Conservation (phyloP, 2,329 filamentous ascomycete species). For the Talaromyces rugulosus region DNA sequence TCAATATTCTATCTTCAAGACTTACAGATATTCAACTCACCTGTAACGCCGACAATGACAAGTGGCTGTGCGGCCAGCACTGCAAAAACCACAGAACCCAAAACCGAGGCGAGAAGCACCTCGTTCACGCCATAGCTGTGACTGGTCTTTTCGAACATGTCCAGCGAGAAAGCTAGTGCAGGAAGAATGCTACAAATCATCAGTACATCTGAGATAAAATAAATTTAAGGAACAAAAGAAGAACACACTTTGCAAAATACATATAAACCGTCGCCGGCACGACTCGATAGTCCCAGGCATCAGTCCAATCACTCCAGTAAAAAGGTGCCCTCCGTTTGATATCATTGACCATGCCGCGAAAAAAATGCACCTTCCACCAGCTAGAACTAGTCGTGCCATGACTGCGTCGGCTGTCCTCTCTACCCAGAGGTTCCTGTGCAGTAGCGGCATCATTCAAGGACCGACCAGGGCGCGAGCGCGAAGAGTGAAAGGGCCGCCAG, state of each 20-base stretch:
- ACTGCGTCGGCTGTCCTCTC: conserved; percentile 13
- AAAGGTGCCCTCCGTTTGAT: conserved; percentile 69
- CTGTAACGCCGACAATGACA: conserved; percentile 86
- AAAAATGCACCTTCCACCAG: conserved; percentile 74
- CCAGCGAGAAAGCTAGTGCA: conserved; percentile 80
- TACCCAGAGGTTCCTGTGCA: neutral
- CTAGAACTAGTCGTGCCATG: conserved; percentile 15
- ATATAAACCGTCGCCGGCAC: conserved; percentile 85
- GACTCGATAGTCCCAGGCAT: conserved; percentile 88
- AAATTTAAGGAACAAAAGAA: neutral
- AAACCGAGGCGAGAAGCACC: conserved; percentile 77
- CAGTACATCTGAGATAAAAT: neutral
- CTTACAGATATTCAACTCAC: conserved; percentile 30
- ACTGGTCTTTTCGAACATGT: conserved; percentile 87
- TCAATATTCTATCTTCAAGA: neutral
- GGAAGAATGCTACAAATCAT: conserved; percentile 68
- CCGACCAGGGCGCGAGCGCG: neutral
- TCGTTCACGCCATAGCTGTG: conserved; percentile 88
- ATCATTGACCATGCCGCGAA: conserved; percentile 77
- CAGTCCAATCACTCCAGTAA: conserved; percentile 76
- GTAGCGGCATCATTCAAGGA: neutral
- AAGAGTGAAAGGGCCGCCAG: conserved; percentile 16
- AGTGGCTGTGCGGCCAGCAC: conserved; percentile 77
- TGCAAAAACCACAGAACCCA: conserved; percentile 77
- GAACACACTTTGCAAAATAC: conserved; percentile 83